Evolutionary conservation across 2,329 filamentous ascomycete species (phyloP), one percentile per base, ranked within the genome.

Genomic region (Exophiala aquamarina): DNA sequence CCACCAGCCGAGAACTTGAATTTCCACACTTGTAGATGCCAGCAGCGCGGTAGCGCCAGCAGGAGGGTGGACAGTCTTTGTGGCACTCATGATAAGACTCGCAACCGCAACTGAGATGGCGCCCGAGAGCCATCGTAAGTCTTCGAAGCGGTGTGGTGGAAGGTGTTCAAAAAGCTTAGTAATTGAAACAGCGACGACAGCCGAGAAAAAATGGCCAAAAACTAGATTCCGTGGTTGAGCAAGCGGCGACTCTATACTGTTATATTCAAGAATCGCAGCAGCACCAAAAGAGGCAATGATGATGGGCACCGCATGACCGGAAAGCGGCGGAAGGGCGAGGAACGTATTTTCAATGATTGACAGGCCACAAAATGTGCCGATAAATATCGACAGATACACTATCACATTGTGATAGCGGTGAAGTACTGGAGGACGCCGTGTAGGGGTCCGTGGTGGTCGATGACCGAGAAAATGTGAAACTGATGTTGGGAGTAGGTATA

Each of bases 251-350:
- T 86, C 81, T 56, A 89, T 83, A 37, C 81, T 75, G 58, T 83
- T 83, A 65, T 87, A 90, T 59, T 87, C 79, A 29, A 90, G 76
- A n/a, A 90, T 84, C 11, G 86, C 86, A 2, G 84, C 82, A 3
- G 86, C 86, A 41, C 86, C 86, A 65, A 88, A 86, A 64, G 83
- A 86, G 41, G 77, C 84, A 51, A 89, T 72, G n/a, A 87, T 78
- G 9, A 82, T 70, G 1, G 83, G 82, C 1, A 73, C 75, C 20
- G 74, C 72, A 44, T 75, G 72, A 5, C 68, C 63, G 23, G 72
- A 62, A 36, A 88, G 81, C 1, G 70, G 66, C 0, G 77, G 72
- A 2, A 86, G 73, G 35, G 76, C 72, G 42, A 71, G 71, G 28
- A 74, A 78, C 9, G 82, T 76, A 15, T 74, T 70, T 49, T 81